A percentile compares a stretch with the other conserved stretches of the same genome.
Evolutionary conservation across 1,139 yeast genomes (phyloP).

Genomic region (Kodamaea fungicola): DNA sequence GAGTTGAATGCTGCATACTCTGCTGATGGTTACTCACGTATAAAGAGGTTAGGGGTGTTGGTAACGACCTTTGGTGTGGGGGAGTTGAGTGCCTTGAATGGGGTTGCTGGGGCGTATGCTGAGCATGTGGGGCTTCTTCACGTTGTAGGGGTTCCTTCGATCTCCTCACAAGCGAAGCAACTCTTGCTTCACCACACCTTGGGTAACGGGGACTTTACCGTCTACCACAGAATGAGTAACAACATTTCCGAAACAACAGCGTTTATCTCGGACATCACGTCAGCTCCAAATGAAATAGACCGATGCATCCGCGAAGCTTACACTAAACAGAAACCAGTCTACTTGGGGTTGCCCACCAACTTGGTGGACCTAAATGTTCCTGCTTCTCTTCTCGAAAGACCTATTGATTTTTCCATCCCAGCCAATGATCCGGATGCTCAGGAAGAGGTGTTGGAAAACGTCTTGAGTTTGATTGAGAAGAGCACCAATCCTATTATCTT

Average conservation of each 20-base stretch:
- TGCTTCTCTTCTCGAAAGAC: slow-evolving; percentile 24
- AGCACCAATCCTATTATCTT: slow-evolving; percentile 33
- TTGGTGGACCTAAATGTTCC: slow-evolving; percentile 36
- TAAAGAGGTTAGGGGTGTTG: slow-evolving; percentile 54
- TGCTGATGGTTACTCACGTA: slow-evolving; percentile 68
- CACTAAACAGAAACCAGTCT: slow-evolving; percentile 36
- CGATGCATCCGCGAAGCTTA: slow-evolving; percentile 35
- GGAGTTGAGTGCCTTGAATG: slow-evolving; percentile 56
- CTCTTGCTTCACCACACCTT: slow-evolving; percentile 57
- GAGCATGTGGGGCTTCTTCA: slow-evolving; percentile 58
- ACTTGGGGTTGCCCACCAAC: slow-evolving; percentile 38
- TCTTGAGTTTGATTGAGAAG: slow-evolving; percentile 23
- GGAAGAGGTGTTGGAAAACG: slow-evolving; percentile 28
- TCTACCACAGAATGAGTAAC: slow-evolving; percentile 62
- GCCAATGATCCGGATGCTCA: slow-evolving; percentile 29
- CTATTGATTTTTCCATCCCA: slow-evolving; percentile 28
- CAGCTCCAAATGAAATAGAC: slow-evolving; percentile 34
- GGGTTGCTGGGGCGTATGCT: slow-evolving; percentile 57
- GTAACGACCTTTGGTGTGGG: slow-evolving; percentile 72
- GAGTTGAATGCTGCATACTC: slow-evolving; percentile 72
- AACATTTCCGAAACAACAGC: slow-evolving; percentile 32
- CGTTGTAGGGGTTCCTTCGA: slow-evolving; percentile 57
- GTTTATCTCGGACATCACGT: slow-evolving; percentile 24
- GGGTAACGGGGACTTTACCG: slow-evolving; percentile 84
- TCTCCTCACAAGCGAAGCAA: slow-evolving; percentile 61